phyloP scores from a whole-genome alignment of 495 filamentous ascomycete species.

The Apiosordaria backusii region DNA sequence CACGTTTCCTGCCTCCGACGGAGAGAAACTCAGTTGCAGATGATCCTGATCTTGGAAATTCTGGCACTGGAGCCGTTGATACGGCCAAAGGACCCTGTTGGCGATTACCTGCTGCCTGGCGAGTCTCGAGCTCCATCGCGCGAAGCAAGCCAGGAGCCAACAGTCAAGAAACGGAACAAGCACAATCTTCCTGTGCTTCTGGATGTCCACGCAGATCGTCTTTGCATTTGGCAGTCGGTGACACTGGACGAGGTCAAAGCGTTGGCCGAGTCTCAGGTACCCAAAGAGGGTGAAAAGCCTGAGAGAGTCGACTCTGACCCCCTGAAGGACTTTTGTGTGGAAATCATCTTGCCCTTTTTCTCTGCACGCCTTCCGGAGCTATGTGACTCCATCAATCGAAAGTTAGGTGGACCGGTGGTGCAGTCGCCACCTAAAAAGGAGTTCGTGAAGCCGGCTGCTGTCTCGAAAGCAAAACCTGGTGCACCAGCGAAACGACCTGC shows the following conservation, averaged over 20 bases:
- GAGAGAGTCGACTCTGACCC: conserved; percentile 37
- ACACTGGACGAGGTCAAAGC: conserved; percentile 53
- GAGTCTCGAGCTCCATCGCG: conserved; percentile 23
- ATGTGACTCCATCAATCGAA: conserved; percentile 74
- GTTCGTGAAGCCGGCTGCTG: conserved; percentile 36
- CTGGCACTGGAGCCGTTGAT: conserved; percentile 64
- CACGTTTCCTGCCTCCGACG: conserved; percentile 63
- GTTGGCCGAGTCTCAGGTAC: conserved; percentile 46
- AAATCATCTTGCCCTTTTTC: conserved; percentile 93
- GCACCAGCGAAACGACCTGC: conserved; percentile 52
- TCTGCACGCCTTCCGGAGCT: conserved; percentile 76
- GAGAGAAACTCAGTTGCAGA: conserved; percentile 83
- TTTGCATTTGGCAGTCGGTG: conserved; percentile 97
- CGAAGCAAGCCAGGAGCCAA: conserved; percentile 25
- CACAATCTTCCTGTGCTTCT: conserved; percentile 56
- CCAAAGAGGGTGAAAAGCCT: conserved; percentile 28
- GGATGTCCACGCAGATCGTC: conserved; percentile 80
- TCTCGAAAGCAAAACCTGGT: conserved; percentile 48
- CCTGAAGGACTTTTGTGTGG: conserved; percentile 73
- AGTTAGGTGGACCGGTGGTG: conserved; percentile 73
- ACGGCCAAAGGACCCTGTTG: conserved; percentile 35
- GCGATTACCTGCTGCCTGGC: conserved; percentile 41
- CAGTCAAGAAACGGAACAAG: conserved; percentile 38
- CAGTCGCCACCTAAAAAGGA: conserved; percentile 59
- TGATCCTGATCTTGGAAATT: conserved; percentile 85